phyloP scores from a whole-genome alignment of 805 yeast genomes.

The Yarrowia yakushimensis region DNA sequence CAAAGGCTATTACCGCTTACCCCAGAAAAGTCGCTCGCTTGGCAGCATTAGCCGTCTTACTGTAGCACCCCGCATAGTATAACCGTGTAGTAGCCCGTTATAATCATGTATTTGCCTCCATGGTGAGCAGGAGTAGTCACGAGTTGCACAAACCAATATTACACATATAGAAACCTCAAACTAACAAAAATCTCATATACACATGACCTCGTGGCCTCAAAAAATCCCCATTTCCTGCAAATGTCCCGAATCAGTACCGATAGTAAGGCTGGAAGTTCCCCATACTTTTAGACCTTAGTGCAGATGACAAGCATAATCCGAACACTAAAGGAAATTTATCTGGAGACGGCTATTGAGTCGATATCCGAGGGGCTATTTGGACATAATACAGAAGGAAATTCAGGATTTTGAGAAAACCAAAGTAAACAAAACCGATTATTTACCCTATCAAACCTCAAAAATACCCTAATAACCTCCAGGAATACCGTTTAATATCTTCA shows the following conservation, averaged over 20 bases:
- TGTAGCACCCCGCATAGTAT: conserved; percentile 12
- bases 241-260: neutral
- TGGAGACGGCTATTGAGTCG: conserved; percentile 23
- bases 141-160: too few relatives aligned
- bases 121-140: too few relatives aligned
- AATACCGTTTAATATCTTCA: too few relatives aligned
- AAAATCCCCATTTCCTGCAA: too few relatives aligned
- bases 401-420: too few relatives aligned
- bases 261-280: conserved; percentile 22
- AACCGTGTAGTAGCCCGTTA: too few relatives aligned
- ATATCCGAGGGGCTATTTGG: neutral
- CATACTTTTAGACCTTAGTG: conserved; percentile 9
- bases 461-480: neutral
- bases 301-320: neutral
- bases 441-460: neutral
- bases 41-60: neutral
- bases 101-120: too few relatives aligned
- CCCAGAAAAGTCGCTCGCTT: neutral
- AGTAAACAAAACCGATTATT: too few relatives aligned
- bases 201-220: too few relatives aligned
- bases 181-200: neutral
- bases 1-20: conserved; percentile 8
- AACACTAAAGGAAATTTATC: conserved; percentile 3
- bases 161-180: too few relatives aligned
- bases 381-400: too few relatives aligned